A percentile compares a stretch with the other conserved stretches of the same genome.
Evolutionary conservation across 306 rosid species (phyloP).

Genomic region (Sicyos edulis): DNA sequence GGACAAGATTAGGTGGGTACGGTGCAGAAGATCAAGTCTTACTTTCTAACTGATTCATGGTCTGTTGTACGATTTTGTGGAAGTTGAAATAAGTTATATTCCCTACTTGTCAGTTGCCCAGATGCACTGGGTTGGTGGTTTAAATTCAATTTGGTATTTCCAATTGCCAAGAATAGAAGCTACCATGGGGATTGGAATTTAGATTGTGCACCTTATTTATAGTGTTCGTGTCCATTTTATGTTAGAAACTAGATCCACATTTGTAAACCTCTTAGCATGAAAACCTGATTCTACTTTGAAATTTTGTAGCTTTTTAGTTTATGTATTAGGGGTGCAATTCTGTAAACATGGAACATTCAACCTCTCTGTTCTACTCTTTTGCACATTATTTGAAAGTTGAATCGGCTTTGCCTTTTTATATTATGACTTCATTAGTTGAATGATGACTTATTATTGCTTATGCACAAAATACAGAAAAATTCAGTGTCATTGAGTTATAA

Average conservation of each 20-base stretch:
- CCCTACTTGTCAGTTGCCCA: too few species aligned
- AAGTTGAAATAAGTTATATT: neutral
- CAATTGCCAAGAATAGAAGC: neutral
- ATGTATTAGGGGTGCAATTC: neutral
- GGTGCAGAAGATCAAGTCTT: constrained; percentile 20
- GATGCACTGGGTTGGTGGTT: neutral
- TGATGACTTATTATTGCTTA: too few species aligned
- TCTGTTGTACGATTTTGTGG: neutral
- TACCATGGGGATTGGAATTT: neutral
- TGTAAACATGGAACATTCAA: neutral
- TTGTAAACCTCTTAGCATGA: constrained; percentile 4
- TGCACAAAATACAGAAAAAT: too few species aligned
- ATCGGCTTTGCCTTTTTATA: neutral
- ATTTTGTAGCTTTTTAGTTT: neutral
- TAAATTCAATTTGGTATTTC: neutral
- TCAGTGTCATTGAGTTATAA: too few species aligned
- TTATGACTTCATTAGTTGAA: too few species aligned
- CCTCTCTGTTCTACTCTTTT: neutral
- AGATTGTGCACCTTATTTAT: neutral
- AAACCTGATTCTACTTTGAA: neutral
- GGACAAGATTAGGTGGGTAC: constrained; percentile 22
- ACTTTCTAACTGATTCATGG: neutral
- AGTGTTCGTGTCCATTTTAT: neutral
- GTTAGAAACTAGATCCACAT: neutral
- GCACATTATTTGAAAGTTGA: neutral